A percentile compares a stretch with the other conserved stretches of the same genome.
phyloP scores from a whole-genome alignment of 306 rosid species.

The Cicer arietinum region DNA sequence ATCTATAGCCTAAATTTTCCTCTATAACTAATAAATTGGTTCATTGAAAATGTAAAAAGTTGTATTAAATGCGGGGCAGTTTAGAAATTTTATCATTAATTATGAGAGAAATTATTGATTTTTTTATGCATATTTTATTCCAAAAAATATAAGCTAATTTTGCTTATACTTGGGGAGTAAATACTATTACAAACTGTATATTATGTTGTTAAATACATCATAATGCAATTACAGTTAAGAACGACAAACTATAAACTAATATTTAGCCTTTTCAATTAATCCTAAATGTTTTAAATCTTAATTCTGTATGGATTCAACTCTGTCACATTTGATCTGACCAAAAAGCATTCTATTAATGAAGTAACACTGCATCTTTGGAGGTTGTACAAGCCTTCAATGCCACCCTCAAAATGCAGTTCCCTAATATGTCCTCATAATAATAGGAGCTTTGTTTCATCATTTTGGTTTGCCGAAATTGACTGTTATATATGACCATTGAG shows the following conservation, averaged over 20 bases:
- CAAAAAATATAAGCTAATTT: too few relatives aligned
- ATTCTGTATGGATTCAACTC: slow-evolving; percentile 24
- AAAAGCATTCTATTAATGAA: neutral
- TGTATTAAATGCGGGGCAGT: too few relatives aligned
- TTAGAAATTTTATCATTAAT: too few relatives aligned
- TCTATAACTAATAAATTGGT: too few relatives aligned
- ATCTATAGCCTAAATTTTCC: too few relatives aligned
- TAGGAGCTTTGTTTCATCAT: slow-evolving; percentile 9
- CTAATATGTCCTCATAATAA: slow-evolving; percentile 5
- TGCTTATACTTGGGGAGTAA: too few relatives aligned
- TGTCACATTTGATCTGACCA: slow-evolving; percentile 14
- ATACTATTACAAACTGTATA: neutral
- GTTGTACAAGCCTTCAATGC: neutral
- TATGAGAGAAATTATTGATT: too few relatives aligned
- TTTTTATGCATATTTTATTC: too few relatives aligned
- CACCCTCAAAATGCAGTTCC: slow-evolving; percentile 21
- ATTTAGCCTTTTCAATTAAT: neutral
- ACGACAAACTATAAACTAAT: slow-evolving; percentile 9
- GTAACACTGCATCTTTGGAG: slow-evolving; percentile 8
- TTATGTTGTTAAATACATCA: neutral
- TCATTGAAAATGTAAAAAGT: too few relatives aligned
- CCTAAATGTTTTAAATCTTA: neutral
- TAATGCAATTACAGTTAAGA: neutral
- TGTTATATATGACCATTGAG: neutral
- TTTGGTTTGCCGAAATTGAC: slow-evolving; percentile 26